These are phyloP conservation scores for Phallus indusiatus DNA, from an alignment of 768 basidiomycete species.

Conservation along the genomic window DNA sequence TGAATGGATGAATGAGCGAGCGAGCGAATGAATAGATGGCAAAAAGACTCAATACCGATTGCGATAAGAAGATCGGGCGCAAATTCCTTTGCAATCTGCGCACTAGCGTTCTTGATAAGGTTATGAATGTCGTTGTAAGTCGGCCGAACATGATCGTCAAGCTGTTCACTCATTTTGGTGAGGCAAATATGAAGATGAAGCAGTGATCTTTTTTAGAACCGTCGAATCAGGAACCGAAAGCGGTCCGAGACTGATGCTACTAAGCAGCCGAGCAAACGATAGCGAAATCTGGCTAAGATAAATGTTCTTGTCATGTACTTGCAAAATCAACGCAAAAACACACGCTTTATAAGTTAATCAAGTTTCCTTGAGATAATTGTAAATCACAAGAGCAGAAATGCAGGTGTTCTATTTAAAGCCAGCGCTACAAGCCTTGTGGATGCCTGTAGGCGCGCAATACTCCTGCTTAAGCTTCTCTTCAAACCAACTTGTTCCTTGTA, in stretches of 20 bases:
- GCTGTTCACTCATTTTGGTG: background rate
- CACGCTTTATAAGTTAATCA: no score
- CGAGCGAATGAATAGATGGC: background rate
- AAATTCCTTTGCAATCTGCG: conserved; percentile 65
- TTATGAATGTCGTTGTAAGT: conserved; percentile 95
- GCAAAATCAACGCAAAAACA: no score
- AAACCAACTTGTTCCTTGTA: background rate
- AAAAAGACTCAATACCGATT: conserved; percentile 42
- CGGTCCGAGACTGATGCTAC: no score
- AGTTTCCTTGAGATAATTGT: no score
- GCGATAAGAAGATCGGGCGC: conserved; percentile 82
- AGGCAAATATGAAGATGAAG: background rate
- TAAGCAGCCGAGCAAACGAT: no score
- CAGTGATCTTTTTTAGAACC: background rate
- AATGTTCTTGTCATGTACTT: no score
- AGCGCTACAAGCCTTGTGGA: background rate
- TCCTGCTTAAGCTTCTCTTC: background rate
- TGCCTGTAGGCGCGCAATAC: background rate
- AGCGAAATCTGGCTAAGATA: no score
- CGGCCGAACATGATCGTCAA: conserved; percentile 47
- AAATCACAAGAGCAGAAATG: no score
- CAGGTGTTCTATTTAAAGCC: no score
- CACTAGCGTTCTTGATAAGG: conserved; percentile 59
- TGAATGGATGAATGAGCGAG: background rate
- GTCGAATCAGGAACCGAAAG: background rate